These are phyloP conservation scores for Diophrys sp. DNA, from an alignment of 73 alveolate genomes.

Conservation along the genomic window DNA sequence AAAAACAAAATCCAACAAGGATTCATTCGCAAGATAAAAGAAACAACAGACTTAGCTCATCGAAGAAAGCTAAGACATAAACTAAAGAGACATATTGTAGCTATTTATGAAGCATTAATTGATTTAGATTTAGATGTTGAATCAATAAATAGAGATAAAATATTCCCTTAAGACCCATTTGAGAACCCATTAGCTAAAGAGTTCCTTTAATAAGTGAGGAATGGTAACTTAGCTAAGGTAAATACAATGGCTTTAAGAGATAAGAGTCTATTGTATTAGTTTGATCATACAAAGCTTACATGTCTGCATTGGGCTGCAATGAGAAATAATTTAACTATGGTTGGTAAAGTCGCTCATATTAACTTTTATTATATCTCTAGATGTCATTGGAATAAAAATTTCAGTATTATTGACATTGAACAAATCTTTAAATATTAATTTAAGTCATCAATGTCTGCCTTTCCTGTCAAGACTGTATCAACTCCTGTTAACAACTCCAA, in stretches of 20 bases:
- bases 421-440: too few relatives aligned
- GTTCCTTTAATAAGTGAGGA: neutral
- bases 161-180: neutral
- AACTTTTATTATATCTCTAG: too few relatives aligned
- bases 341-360: too few relatives aligned
- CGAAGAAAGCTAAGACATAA: neutral
- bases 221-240: neutral
- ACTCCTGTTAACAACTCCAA: too few relatives aligned
- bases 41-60: too few relatives aligned
- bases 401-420: too few relatives aligned
- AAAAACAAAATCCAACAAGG: too few relatives aligned
- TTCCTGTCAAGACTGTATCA: too few relatives aligned
- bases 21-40: too few relatives aligned
- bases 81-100: neutral
- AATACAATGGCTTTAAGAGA: neutral
- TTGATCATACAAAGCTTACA: neutral
- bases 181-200: neutral
- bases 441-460: too few relatives aligned
- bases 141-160: too few relatives aligned
- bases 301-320: neutral
- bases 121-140: neutral
- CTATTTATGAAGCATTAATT: neutral
- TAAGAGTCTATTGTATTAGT: neutral
- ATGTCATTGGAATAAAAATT: too few relatives aligned
- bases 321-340: neutral